phyloP scores from a whole-genome alignment of 1,284 basidiomycete species.

The Cystobasidiaceae sp. region DNA sequence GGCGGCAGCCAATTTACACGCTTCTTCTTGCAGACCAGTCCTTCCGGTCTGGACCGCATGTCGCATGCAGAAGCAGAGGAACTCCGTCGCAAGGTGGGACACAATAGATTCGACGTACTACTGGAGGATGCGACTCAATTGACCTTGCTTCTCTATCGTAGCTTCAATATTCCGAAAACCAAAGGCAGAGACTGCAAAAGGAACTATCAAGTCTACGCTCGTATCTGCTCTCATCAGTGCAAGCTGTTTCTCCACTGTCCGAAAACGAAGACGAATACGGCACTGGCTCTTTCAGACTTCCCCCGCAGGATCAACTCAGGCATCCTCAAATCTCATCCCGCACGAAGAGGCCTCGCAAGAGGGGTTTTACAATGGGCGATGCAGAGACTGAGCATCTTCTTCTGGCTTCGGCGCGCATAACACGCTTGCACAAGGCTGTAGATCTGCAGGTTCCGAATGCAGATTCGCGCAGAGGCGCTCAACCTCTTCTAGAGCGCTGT shows the following conservation, averaged over 20 bases:
- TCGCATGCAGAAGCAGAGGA: too few species aligned
- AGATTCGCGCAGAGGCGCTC: not conserved
- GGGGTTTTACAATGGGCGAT: constrained; percentile 45
- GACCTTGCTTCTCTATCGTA: not conserved
- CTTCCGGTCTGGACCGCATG: too few species aligned
- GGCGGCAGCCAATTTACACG: not conserved
- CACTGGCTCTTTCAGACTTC: not conserved
- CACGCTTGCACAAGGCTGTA: not conserved
- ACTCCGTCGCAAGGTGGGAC: too few species aligned
- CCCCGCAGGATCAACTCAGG: not conserved
- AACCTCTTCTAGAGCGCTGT: not conserved
- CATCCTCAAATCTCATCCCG: constrained; percentile 24
- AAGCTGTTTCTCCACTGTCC: not conserved
- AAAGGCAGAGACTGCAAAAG: constrained; percentile 10
- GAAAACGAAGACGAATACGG: not conserved
- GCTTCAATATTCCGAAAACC: constrained; percentile 29
- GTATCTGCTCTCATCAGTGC: constrained; percentile 12
- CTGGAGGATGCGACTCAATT: not conserved
- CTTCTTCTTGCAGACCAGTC: too few species aligned
- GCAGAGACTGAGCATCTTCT: constrained; percentile 50
- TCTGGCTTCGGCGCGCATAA: constrained; percentile 41
- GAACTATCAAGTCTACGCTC: constrained; percentile 34
- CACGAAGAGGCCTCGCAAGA: not conserved
- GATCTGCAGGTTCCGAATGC: not conserved
- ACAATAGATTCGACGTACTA: not conserved